Evolutionary conservation across 768 basidiomycete genomes (phyloP), one percentile per base, ranked within the genome.

Genomic region (Amanita phalloides): DNA sequence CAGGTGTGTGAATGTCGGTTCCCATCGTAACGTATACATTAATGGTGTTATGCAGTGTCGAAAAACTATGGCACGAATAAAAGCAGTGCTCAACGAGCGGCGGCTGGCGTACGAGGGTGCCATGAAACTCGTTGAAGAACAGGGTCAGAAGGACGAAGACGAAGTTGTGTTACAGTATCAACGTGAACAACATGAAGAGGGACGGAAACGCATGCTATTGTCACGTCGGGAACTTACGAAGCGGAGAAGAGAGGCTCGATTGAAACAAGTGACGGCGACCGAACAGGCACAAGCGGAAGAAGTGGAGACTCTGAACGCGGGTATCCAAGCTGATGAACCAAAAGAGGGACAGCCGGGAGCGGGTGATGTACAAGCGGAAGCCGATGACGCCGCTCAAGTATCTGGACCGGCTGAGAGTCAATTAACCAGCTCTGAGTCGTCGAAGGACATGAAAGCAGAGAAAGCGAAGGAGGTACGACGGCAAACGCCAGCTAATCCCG

Each of bases 11-110:
- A 47, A 35, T 32, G 33, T 6, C 49, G 30, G 32, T 25, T 21
- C 41, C 25, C 41, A 21, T 11, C 43, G 36, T 6, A 33, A 23
- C 57, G 26, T 33, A 28, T 21, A 10, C 4, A 61, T 38, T 33
- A 39, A 17, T 6, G 45, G 9, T 38, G 6, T 49, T 11, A 17
- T 46, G 8, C 56, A 96, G 92, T 85, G 83, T 66, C 86, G 88
- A 20, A 95, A 93, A 72, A 85, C 90, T 17, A 95, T 96, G 92
- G 91, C 90, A n/a, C 82, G 90, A 17, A 91, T 98, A 66, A 98
- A 98, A 66, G 82, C 78, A 53, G 82, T 97, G 20, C 72, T 97
- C 45, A 91, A 91, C 61, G 94, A 98, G 63, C 84, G 96, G 33
- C 77, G 93, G 42, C 64, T 90, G 21, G 90, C 90, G 7, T 87